Conservation (phyloP, 805 yeast species). For the Isabelozyma pseudorhagii region DNA sequence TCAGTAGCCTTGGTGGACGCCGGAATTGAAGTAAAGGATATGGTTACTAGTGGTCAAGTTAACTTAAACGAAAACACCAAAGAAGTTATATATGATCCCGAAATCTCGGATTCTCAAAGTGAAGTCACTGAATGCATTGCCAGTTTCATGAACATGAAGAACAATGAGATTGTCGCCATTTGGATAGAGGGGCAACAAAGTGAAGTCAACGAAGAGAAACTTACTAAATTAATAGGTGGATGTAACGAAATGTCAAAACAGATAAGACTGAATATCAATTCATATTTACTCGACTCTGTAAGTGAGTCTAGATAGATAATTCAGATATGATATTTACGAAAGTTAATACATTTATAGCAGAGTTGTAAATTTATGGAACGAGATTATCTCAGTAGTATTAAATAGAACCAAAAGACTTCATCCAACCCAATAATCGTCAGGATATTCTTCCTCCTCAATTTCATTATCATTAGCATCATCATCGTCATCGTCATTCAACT, state of each 20-base stretch:
- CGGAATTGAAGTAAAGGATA: slow-evolving; percentile 73
- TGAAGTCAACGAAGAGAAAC: slow-evolving; percentile 17
- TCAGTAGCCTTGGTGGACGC: slow-evolving; percentile 81
- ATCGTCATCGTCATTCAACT: slow-evolving; percentile 5
- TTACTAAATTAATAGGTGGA: slow-evolving; percentile 32
- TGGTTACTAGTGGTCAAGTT: slow-evolving; percentile 67
- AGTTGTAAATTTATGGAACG: too few relatives aligned
- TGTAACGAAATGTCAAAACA: slow-evolving; percentile 44
- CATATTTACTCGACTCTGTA: slow-evolving; percentile 29
- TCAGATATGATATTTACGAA: too few relatives aligned
- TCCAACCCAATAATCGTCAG: slow-evolving; percentile 8
- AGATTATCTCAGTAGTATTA: too few relatives aligned
- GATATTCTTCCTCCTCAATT: slow-evolving; percentile 8
- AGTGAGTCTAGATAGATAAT: neutral
- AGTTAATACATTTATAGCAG: too few relatives aligned
- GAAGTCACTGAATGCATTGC: slow-evolving; percentile 31
- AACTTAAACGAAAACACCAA: slow-evolving; percentile 8
- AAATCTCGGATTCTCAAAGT: slow-evolving; percentile 7
- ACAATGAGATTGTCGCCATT: slow-evolving; percentile 58
- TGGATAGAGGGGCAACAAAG: slow-evolving; percentile 41
- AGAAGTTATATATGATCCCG: slow-evolving; percentile 15
- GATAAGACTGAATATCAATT: slow-evolving; percentile 44
- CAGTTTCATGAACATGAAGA: slow-evolving; percentile 52
- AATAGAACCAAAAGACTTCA: neutral
- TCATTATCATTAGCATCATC: slow-evolving; percentile 15